Evolutionary conservation across 305 asterid genomes (phyloP), one percentile per base, ranked within the genome.

Genomic region (Solanum chacoense): DNA sequence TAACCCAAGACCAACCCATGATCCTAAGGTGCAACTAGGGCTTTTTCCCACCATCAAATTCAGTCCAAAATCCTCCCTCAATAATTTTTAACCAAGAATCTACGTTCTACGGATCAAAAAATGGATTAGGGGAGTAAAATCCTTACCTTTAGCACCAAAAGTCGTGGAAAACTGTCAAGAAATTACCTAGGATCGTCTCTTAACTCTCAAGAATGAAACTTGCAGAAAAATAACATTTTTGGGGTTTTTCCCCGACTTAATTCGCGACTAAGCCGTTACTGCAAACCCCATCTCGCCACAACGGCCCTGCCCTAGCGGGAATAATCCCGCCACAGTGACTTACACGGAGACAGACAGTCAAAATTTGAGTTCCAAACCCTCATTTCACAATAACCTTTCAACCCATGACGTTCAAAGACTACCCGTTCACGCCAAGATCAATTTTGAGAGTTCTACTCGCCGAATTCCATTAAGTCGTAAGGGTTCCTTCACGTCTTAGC

Each of bases 241-340:
- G 8, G 8, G 22, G 63, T 14, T 45, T 14, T 45, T 45, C 8
- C 22, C 7, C 1, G 3, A 2, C 63, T 45, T 14, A 45, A 45
- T 14, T 45, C 7, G 22, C 8, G 22, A 14, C 20, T 45, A 0
- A 45, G 63, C 20, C 3, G 8, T 6, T 45, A 45, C 7, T 8
- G 22, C 3, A 0, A 1, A 45, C 8, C 63, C 63, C 22, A 45
- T 45, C 7, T 14, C 3, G 7, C 59, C 22, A 45, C 59, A 42
- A 0, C 1, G 7, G 59, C 59, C 18, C 7, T 0, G 7, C 18
- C 59, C 20, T 42, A 0, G 7, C 20, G 20, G 18, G 59, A 42
- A 42, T 42, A 42, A 42, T 40, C 59, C 59, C 7, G 1, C 59
- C 7, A 42, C 55, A 42, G 13, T 4, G 55, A 0, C 20, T 45